Evolutionary conservation across 2,329 filamentous ascomycete species (phyloP).

Genomic region (Nemania sp.): DNA sequence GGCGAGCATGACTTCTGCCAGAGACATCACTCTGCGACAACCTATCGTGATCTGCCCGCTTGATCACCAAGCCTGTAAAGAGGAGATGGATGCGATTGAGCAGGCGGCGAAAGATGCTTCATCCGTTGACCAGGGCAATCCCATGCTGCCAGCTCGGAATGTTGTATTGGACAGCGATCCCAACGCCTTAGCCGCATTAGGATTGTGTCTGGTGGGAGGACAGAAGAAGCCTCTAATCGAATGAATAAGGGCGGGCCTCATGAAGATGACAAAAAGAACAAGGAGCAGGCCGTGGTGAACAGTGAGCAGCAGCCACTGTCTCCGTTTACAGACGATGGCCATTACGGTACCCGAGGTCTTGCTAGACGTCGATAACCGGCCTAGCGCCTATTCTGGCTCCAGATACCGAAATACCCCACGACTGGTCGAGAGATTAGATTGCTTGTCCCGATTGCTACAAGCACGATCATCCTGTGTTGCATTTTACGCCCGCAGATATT

Average conservation of each 20-base stretch:
- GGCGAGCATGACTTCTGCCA: constrained; percentile 85
- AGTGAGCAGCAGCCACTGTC: neutral
- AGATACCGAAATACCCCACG: neutral
- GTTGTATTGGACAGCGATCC: constrained; percentile 81
- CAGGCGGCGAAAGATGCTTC: constrained; percentile 93
- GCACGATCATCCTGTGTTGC: neutral
- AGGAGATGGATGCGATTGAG: constrained; percentile 98
- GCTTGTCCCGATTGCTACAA: neutral
- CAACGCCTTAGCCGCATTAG: constrained; percentile 64
- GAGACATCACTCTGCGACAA: constrained; percentile 86
- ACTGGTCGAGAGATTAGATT: neutral
- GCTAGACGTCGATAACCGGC: neutral
- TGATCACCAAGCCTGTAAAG: constrained; percentile 93
- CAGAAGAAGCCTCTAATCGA: constrained; percentile 70
- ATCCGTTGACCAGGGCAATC: constrained; percentile 84
- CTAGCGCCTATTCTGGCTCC: constrained; percentile 1
- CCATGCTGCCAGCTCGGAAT: constrained; percentile 83
- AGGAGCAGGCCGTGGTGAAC: neutral
- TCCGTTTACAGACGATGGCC: neutral
- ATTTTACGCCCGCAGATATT: neutral
- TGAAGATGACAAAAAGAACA: neutral
- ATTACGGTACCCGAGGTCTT: neutral
- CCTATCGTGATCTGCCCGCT: constrained; percentile 95
- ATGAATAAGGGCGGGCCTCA: constrained; percentile 42
- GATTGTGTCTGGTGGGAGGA: constrained; percentile 65